phyloP scores from a whole-genome alignment of 2,329 filamentous ascomycete species.

The Diplodia mutila region DNA sequence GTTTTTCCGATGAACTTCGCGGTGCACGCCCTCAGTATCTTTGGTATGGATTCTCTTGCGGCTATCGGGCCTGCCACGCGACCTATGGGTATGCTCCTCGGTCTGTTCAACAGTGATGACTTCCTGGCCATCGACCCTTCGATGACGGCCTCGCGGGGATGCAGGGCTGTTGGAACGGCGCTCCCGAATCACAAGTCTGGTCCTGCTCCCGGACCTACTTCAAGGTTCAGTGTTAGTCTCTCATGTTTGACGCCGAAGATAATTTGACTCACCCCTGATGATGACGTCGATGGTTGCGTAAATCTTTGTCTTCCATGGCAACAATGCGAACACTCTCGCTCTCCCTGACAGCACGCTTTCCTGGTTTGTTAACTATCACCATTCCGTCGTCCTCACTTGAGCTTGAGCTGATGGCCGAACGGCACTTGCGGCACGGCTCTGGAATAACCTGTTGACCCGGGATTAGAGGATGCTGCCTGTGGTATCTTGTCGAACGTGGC shows the following conservation, averaged over 20 bases:
- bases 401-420: slow-evolving; percentile 33
- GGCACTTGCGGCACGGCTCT: slow-evolving; percentile 38
- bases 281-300: slow-evolving; percentile 32
- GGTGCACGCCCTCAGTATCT: slow-evolving; percentile 30
- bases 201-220: slow-evolving; percentile 26
- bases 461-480: slow-evolving; percentile 41
- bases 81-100: slow-evolving; percentile 29
- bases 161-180: slow-evolving; percentile 24
- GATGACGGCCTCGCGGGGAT: slow-evolving; percentile 31
- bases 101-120: slow-evolving; percentile 31
- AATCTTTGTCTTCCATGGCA: slow-evolving; percentile 30
- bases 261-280: slow-evolving; percentile 29
- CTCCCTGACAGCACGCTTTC: slow-evolving; percentile 22
- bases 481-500: slow-evolving; percentile 41
- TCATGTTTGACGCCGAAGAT: background rate
- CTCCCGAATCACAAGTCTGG: slow-evolving; percentile 1
- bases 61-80: slow-evolving; percentile 34
- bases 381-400: slow-evolving; percentile 26
- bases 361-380: slow-evolving; percentile 21
- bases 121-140: slow-evolving; percentile 30
- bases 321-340: slow-evolving; percentile 28
- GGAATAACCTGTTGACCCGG: slow-evolving; percentile 36
- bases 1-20: slow-evolving; percentile 29
- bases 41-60: slow-evolving; percentile 30
- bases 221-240: background rate